These are phyloP conservation scores for Cupressus sempervirens DNA, from an alignment of 75 land plant genomes.

Conservation along the genomic window DNA sequence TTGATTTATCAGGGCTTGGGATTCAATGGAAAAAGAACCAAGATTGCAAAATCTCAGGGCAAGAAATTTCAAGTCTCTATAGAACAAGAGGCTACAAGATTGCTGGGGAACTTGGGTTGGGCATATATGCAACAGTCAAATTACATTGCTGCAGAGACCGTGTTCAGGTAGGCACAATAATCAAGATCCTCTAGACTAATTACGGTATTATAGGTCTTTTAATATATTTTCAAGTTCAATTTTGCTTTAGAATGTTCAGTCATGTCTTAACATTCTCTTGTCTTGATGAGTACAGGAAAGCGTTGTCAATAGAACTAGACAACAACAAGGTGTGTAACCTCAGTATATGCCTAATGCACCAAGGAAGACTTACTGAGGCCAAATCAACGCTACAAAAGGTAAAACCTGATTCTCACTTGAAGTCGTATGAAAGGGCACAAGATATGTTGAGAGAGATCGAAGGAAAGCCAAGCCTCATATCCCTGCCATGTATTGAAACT, in stretches of 20 bases:
- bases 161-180: constrained; percentile 28
- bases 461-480: neutral
- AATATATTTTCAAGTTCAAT: neutral
- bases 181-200: neutral
- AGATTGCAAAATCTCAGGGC: constrained; percentile 95
- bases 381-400: constrained; percentile 64
- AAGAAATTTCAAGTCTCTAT: constrained; percentile 97
- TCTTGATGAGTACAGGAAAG: constrained; percentile 34
- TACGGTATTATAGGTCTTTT: neutral
- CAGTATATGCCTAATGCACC: constrained; percentile 96
- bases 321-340: constrained; percentile 99
- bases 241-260: neutral
- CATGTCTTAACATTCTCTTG: neutral
- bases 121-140: constrained; percentile 95
- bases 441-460: constrained; percentile 90
- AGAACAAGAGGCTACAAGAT: constrained; percentile 92
- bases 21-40: constrained; percentile 95
- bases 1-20: constrained; percentile 93
- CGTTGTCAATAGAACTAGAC: constrained; percentile 76
- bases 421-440: constrained; percentile 92
- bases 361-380: constrained; percentile 80
- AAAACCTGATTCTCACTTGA: constrained; percentile 89
- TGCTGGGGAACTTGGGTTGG: constrained; percentile 98
- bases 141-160: constrained; percentile 86
- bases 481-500: neutral